Percentiles rank a stretch among this genome's conserved stretches.
phyloP scores from a whole-genome alignment of 345 rosid genomes.

The Moricandia moricandioides region DNA sequence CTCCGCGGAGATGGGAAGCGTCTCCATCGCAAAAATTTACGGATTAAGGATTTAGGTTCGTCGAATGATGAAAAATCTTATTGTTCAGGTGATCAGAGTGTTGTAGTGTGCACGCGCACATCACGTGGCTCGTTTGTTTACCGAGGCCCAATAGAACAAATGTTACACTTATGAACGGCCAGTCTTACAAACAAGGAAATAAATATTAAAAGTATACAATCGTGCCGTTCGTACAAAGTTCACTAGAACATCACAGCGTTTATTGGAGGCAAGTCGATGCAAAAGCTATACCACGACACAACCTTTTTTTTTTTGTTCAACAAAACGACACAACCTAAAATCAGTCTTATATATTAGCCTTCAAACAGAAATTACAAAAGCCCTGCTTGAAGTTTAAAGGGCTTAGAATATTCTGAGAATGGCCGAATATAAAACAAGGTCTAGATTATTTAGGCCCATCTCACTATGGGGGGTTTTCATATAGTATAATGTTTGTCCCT shows the following conservation, averaged over 20 bases:
- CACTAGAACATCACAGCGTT: constrained; percentile 9
- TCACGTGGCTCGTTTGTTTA: background rate
- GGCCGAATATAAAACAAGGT: background rate
- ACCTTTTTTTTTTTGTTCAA: no score
- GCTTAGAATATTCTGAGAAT: background rate
- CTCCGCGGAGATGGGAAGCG: constrained; percentile 44
- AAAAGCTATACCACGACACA: background rate
- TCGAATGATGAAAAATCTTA: background rate
- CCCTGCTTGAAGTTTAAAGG: no score
- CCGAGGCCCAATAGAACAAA: background rate
- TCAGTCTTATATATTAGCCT: background rate
- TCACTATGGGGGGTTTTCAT: constrained; percentile 2
- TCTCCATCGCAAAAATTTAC: constrained; percentile 41
- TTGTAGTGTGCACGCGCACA: background rate
- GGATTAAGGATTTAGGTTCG: constrained; percentile 20
- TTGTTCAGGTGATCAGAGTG: background rate
- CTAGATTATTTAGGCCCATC: background rate
- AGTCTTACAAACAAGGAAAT: no score
- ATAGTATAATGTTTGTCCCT: background rate
- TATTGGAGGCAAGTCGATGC: background rate
- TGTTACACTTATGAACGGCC: background rate
- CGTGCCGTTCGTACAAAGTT: background rate
- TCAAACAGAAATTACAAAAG: background rate
- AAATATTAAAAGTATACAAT: no score
- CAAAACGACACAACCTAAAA: background rate